Conservation (phyloP, 2,329 filamentous ascomycete species). For the Ascochyta viciae-villosae region DNA sequence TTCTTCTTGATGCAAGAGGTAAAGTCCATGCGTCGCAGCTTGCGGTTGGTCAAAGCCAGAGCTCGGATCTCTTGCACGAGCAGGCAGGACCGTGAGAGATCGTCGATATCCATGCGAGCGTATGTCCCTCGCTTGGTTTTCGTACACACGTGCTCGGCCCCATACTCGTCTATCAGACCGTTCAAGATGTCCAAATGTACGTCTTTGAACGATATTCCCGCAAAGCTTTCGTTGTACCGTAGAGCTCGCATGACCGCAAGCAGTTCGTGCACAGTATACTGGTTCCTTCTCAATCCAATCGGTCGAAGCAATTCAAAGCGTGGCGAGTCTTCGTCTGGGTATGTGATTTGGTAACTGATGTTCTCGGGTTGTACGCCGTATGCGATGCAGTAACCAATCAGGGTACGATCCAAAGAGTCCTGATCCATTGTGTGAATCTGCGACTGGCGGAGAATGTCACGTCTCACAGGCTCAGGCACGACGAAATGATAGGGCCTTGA, state of each 20-base stretch:
- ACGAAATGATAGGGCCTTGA: constrained; percentile 68
- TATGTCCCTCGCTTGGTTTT: constrained; percentile 65
- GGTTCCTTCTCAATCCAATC: constrained; percentile 56
- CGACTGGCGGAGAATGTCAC: constrained; percentile 43
- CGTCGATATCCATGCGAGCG: constrained; percentile 59
- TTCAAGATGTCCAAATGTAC: constrained; percentile 71
- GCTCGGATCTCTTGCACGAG: constrained; percentile 74
- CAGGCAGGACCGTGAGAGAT: constrained; percentile 63
- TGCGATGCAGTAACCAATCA: constrained; percentile 73
- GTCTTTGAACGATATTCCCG: constrained; percentile 70
- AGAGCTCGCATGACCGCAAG: constrained; percentile 73
- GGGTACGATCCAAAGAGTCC: constrained; percentile 68
- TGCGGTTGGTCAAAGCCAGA: constrained; percentile 69
- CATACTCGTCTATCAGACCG: constrained; percentile 65
- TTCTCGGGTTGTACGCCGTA: constrained; percentile 72
- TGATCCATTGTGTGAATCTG: constrained; percentile 65
- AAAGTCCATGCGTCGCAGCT: constrained; percentile 70
- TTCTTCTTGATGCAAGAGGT: constrained; percentile 65
- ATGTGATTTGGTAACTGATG: constrained; percentile 56
- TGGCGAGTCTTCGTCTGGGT: constrained; percentile 66
- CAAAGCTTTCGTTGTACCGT: constrained; percentile 74
- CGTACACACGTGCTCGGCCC: constrained; percentile 67
- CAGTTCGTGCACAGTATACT: constrained; percentile 69
- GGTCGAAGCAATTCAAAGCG: constrained; percentile 70
- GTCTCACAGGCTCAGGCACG: constrained; percentile 59